Percentiles rank a stretch among this genome's conserved stretches.
These are phyloP conservation scores for Silene noctiflora DNA, from an alignment of 179 eudicot genomes.

Conservation along the genomic window DNA sequence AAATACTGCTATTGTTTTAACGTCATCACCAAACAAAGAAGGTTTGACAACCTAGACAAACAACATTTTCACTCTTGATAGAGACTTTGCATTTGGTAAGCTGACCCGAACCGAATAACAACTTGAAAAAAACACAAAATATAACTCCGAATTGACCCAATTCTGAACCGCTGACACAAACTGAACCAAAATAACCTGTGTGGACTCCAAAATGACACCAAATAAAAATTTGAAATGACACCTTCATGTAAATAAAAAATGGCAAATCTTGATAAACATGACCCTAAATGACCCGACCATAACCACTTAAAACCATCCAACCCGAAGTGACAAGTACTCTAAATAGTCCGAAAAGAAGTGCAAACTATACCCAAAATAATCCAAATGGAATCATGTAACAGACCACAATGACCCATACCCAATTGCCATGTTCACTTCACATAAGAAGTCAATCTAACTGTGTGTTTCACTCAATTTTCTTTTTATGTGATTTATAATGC, in stretches of 20 bases:
- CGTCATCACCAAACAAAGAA: neutral
- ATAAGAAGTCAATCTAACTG: neutral
- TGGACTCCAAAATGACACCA: neutral
- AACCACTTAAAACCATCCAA: neutral
- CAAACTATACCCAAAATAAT: no score
- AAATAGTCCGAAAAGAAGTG: neutral
- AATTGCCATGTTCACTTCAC: neutral
- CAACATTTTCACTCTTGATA: conserved; percentile 3
- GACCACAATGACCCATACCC: neutral
- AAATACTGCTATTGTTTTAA: neutral
- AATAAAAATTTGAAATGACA: no score
- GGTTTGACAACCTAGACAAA: conserved; percentile 1
- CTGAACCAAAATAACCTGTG: neutral
- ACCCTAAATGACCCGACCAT: no score
- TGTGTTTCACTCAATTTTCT: neutral
- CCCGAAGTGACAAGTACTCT: neutral
- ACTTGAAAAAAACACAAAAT: neutral
- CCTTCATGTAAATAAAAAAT: neutral
- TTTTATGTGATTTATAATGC: neutral
- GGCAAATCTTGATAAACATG: neutral
- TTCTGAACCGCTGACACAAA: neutral
- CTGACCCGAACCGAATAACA: neutral
- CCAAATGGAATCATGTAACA: neutral
- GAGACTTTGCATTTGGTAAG: neutral
- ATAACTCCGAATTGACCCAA: neutral